A percentile compares a stretch with the other conserved stretches of the same genome.
Evolutionary conservation across 2,329 filamentous ascomycete species (phyloP).

Genomic region (Talaromyces funiculosus): DNA sequence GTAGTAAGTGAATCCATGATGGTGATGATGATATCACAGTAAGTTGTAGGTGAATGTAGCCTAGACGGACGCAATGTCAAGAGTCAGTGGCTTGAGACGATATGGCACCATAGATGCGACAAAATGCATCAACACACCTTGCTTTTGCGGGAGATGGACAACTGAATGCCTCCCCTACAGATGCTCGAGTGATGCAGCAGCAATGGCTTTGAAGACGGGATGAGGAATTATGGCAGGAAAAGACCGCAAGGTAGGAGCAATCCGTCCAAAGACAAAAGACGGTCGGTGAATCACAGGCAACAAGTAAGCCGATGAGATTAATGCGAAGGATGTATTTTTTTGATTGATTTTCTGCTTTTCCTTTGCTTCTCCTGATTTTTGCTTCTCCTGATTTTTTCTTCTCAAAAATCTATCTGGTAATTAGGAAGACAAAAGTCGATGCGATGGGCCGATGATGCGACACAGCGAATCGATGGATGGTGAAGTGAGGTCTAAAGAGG

Average conservation of each 20-base stretch:
- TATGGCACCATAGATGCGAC: neutral
- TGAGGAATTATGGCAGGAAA: neutral
- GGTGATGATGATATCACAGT: slow-evolving; percentile 16
- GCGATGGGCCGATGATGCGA: slow-evolving; percentile 6
- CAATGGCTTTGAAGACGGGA: slow-evolving; percentile 11
- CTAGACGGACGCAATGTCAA: neutral
- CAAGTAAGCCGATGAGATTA: neutral
- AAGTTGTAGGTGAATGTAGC: neutral
- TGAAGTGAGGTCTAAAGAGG: neutral
- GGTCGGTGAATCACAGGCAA: neutral
- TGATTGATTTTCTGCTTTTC: slow-evolving; percentile 7
- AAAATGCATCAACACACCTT: slow-evolving; percentile 30
- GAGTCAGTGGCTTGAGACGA: neutral
- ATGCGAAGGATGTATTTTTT: neutral
- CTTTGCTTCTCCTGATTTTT: slow-evolving; percentile 18
- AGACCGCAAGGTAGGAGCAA: slow-evolving; percentile 8
- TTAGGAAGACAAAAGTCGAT: slow-evolving; percentile 14
- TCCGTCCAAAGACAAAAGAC: neutral
- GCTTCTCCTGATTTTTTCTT: too few relatives aligned
- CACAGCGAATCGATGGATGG: neutral
- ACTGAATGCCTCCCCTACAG: slow-evolving; percentile 86
- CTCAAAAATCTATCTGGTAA: slow-evolving; percentile 24
- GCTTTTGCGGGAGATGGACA: slow-evolving; percentile 85
- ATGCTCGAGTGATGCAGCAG: slow-evolving; percentile 19
- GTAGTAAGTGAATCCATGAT: slow-evolving; percentile 87